phyloP scores from a whole-genome alignment of 1,284 basidiomycete species.

The Trichosporon sp. region DNA sequence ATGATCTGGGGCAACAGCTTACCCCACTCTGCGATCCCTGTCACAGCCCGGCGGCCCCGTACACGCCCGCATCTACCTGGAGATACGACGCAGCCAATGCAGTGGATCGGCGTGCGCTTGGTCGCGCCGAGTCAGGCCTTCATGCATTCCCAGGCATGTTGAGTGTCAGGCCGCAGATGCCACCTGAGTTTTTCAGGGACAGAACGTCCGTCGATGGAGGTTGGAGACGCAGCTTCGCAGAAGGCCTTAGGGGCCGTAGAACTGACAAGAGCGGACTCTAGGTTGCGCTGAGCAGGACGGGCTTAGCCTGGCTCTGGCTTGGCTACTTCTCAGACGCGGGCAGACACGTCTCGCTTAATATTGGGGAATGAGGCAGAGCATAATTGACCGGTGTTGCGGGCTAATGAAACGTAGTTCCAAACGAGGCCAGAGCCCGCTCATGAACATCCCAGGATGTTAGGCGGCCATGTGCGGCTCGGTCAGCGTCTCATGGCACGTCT shows the following conservation, averaged over 20 bases:
- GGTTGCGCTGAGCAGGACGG: not conserved
- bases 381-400: constrained; percentile 4
- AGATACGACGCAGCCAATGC: constrained; percentile 1
- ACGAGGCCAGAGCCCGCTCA: not conserved
- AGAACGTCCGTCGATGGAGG: constrained; percentile 4
- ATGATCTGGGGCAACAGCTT: not conserved
- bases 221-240: not conserved
- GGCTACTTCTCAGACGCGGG: not conserved
- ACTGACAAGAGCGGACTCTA: not conserved
- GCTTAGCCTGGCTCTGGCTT: not conserved
- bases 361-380: not conserved
- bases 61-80: not conserved
- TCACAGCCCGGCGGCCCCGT: constrained; percentile 3
- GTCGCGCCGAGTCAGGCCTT: constrained; percentile 8
- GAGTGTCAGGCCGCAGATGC: constrained; percentile 3
- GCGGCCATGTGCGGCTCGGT: not conserved
- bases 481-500: constrained; percentile 1
- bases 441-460: not conserved
- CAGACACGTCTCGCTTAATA: not conserved
- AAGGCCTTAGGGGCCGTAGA: not conserved
- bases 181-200: not conserved
- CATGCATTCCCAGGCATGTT: not conserved
- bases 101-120: constrained; percentile 4
- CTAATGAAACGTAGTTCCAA: constrained; percentile 1
- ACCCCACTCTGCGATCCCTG: not conserved